Evolutionary conservation across 192 early-diverging fungal species (phyloP).

Genomic region (Mortierella claussenii): DNA sequence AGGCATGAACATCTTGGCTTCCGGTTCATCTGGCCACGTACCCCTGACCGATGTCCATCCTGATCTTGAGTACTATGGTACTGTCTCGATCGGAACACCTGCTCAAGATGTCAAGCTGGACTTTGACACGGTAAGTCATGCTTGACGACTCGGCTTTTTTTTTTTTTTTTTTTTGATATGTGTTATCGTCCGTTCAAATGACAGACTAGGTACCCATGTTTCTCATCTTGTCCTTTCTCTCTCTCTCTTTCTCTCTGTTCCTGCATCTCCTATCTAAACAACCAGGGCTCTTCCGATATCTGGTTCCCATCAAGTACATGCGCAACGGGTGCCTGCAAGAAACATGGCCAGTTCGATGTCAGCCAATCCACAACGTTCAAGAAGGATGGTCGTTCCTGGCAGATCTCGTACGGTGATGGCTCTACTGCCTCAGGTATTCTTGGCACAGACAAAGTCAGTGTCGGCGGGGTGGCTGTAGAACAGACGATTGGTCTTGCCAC

Average conservation of each 20-base stretch:
- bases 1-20: no score
- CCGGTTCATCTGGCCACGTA: no score
- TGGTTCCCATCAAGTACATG: conserved; percentile 62
- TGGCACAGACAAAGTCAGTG: conserved; percentile 60
- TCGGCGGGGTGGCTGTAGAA: conserved; percentile 65
- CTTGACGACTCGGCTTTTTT: no score
- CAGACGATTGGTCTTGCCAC: conserved; percentile 71
- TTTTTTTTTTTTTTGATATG: background rate
- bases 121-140: conserved; percentile 50
- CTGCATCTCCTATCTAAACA: background rate
- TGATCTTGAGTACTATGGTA: conserved; percentile 69
- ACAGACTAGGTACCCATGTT: no score
- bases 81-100: conserved; percentile 67
- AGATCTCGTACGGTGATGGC: conserved; percentile 58
- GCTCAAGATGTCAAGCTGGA: conserved; percentile 62
- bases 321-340: conserved; percentile 1
- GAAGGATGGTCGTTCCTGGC: conserved; percentile 37
- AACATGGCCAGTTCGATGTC: conserved; percentile 25
- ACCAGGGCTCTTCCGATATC: conserved; percentile 70
- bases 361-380: conserved; percentile 28
- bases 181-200: background rate
- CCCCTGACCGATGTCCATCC: conserved; percentile 29
- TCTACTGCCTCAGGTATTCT: conserved; percentile 49
- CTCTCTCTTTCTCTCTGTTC: background rate
- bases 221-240: no score